Evolutionary conservation across 768 basidiomycete genomes (phyloP).

Genomic region (Suillus brevipes): DNA sequence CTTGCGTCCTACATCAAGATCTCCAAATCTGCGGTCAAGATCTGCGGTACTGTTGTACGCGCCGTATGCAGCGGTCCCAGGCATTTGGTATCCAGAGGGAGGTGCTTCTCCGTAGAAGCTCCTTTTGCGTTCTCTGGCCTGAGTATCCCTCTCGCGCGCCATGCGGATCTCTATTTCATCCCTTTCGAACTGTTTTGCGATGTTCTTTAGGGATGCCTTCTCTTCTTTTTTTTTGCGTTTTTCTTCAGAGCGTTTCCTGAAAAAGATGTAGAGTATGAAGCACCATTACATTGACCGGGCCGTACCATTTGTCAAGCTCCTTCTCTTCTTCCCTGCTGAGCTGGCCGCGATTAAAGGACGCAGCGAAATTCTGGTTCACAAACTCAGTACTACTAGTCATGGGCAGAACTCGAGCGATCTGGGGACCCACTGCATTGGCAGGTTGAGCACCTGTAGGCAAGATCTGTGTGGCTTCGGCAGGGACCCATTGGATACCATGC

Average conservation of each 20-base stretch:
- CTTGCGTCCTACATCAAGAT: slow-evolving; percentile 34
- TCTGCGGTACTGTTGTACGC: slow-evolving; percentile 27
- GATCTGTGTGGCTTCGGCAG: slow-evolving; percentile 65
- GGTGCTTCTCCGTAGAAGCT: slow-evolving; percentile 47
- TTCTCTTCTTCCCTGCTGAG: slow-evolving; percentile 41
- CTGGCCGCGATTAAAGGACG: slow-evolving; percentile 52
- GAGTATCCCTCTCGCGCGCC: slow-evolving; percentile 58
- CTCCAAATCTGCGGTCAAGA: slow-evolving; percentile 41
- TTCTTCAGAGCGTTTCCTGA: slow-evolving; percentile 51
- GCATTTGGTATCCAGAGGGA: slow-evolving; percentile 26
- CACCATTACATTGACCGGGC: neutral
- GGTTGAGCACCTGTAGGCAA: slow-evolving; percentile 61
- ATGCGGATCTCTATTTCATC: slow-evolving; percentile 55
- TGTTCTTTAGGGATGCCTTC: slow-evolving; percentile 40
- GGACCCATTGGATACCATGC: slow-evolving; percentile 63
- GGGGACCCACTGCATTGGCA: slow-evolving; percentile 49
- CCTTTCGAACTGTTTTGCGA: slow-evolving; percentile 39
- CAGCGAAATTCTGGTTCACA: slow-evolving; percentile 52
- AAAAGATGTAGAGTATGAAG: neutral
- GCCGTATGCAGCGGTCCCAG: slow-evolving; percentile 25
- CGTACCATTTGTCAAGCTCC: slow-evolving; percentile 49
- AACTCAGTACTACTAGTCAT: slow-evolving; percentile 1
- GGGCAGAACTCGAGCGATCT: neutral
- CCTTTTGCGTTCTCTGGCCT: slow-evolving; percentile 50
- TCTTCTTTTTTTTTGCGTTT: slow-evolving; percentile 56